Evolutionary conservation across 2,329 filamentous ascomycete species (phyloP).

Genomic region (Pseudocercospora macadamiae): DNA sequence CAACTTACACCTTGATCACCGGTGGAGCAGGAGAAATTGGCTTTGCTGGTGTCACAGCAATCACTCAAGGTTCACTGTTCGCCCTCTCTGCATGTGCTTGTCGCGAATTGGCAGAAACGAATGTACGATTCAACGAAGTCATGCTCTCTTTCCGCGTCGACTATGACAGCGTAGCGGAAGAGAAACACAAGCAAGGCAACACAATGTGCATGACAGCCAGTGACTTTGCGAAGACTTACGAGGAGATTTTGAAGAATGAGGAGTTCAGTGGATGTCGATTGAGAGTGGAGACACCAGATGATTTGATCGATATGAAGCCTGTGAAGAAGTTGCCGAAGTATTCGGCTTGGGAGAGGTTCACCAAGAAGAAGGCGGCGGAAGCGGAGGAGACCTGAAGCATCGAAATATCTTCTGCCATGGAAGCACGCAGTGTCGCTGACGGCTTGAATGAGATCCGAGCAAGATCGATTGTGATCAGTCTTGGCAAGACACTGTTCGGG

Average conservation of each 20-base stretch:
- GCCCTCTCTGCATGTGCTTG: slow-evolving; percentile 38
- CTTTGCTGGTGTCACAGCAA: slow-evolving; percentile 27
- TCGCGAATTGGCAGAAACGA: slow-evolving; percentile 37
- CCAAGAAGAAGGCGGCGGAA: neutral
- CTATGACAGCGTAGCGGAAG: slow-evolving; percentile 12
- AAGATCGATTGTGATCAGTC: too few relatives aligned
- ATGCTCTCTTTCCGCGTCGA: slow-evolving; percentile 35
- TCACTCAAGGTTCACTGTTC: slow-evolving; percentile 44
- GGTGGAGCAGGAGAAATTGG: slow-evolving; percentile 2
- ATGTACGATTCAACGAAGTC: slow-evolving; percentile 47
- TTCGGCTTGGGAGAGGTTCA: neutral
- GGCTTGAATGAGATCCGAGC: too few relatives aligned
- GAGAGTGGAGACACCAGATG: neutral
- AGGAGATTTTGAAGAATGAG: slow-evolving; percentile 5
- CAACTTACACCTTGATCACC: slow-evolving; percentile 36
- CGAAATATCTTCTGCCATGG: neutral
- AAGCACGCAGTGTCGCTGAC: neutral
- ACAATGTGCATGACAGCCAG: slow-evolving; percentile 8
- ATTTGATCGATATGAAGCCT: neutral
- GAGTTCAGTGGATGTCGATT: slow-evolving; percentile 9
- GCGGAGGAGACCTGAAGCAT: too few relatives aligned
- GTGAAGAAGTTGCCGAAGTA: slow-evolving; percentile 4
- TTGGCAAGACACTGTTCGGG: too few relatives aligned
- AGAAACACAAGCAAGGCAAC: slow-evolving; percentile 9
- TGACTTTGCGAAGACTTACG: slow-evolving; percentile 18